Base-by-base conservation (phyloP, 2,329 filamentous ascomycete species). In the Rhynchosporium graminicola region DNA sequence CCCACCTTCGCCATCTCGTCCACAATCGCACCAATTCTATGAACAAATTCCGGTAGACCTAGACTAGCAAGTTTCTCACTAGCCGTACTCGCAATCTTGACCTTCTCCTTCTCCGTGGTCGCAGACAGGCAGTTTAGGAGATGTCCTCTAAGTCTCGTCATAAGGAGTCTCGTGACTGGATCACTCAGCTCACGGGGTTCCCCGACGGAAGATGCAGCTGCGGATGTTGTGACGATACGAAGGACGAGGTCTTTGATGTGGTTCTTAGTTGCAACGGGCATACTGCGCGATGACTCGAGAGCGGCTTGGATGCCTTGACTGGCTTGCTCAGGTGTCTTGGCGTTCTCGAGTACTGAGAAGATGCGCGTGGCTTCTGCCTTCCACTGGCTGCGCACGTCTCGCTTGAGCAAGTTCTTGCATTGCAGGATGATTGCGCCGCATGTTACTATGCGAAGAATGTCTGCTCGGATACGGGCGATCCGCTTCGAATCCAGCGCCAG, bases 401-500 rank as follows among this genome's bases (percentile, higher is more conserved):
- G 86, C 76, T 92, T 93, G 38, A 95, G 82, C 7, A 94, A 80
- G 69, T 92, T 94, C 78, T 95, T 95, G 75, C 88, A 89, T 57
- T 92, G 91, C 13, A 94, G 78, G 33, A 93, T 78, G 54, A 94
- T 88, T 0, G 90, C 88, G 1, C 88, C 89, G 3, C 89, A 84
- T 0, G 89, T 89, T 28, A 90, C 84, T 69, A 94, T 87, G 50
- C 86, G 83, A 51, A 88, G 76, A 0, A 86, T 80, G 62, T 86
- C 80, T 31, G 77, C 74, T 8, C 86, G 83, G 54, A 86, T 81
- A 28, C 80, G 80, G 2, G 77, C 75, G 47, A 91, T 83, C 15
- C 90, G 88, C 59, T 81, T 82, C 46, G 80, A 74, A 69, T 95
- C 91, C 1, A 94, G 82, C 13, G 80, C 80, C 26, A 95, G 82